Evolutionary conservation across 768 basidiomycete species (phyloP).

Genomic region (Sarcodon aspratus): DNA sequence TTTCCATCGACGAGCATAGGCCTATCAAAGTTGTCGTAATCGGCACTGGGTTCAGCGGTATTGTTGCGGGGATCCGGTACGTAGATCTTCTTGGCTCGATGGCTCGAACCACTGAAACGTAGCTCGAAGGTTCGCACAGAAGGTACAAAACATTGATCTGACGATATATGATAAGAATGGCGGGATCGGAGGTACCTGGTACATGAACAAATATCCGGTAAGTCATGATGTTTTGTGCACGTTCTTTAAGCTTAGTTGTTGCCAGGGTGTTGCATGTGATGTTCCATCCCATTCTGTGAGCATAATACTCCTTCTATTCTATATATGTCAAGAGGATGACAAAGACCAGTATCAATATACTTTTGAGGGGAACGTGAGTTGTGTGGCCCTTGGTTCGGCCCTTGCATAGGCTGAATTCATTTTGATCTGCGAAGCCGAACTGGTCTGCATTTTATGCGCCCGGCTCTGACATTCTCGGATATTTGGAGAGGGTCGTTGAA

Average conservation of each 20-base stretch:
- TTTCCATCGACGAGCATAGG: constrained; percentile 6
- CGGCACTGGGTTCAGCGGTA: constrained; percentile 7
- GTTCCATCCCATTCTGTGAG: constrained; percentile 45
- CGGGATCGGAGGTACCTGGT: neutral
- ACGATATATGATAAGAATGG: no score
- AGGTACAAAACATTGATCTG: constrained; percentile 42
- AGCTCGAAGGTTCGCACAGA: no score
- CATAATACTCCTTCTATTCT: no score
- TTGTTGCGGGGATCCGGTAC: constrained; percentile 7
- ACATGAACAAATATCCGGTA: no score
- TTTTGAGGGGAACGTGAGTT: constrained; percentile 36
- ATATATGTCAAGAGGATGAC: neutral
- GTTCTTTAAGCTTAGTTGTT: no score
- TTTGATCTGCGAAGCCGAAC: constrained; percentile 32
- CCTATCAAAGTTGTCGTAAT: constrained; percentile 6
- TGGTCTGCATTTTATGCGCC: constrained; percentile 55
- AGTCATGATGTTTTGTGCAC: no score
- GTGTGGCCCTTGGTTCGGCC: constrained; percentile 1
- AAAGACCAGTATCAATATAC: constrained; percentile 40
- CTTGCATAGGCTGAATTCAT: no score
- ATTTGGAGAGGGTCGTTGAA: constrained; percentile 42
- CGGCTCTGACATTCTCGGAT: constrained; percentile 44
- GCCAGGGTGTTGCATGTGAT: constrained; percentile 47
- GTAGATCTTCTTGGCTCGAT: no score
- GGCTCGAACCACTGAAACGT: no score